A percentile compares a stretch with the other conserved stretches of the same genome.
These are phyloP conservation scores for Phytopythium sindhum DNA, from an alignment of 352 stramenopile genomes.

Conservation along the genomic window DNA sequence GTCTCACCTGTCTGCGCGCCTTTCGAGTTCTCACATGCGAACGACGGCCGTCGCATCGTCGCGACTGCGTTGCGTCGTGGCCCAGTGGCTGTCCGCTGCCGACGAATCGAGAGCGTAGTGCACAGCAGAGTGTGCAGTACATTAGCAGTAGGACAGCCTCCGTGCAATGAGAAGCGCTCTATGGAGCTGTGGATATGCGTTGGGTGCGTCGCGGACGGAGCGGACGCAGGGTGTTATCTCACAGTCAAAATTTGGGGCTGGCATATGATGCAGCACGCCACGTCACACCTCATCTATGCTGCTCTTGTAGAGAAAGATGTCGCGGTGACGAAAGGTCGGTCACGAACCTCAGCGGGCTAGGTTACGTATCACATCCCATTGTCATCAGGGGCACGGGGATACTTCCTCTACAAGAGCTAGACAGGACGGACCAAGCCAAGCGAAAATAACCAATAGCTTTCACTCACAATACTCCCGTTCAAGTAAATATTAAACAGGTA, in stretches of 20 bases:
- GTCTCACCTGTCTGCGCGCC: neutral
- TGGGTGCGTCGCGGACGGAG: neutral
- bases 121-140: neutral
- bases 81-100: neutral
- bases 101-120: neutral
- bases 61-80: neutral
- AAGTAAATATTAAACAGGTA: neutral
- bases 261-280: neutral
- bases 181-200: neutral
- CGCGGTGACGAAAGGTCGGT: constrained; percentile 3
- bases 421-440: neutral
- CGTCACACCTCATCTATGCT: neutral
- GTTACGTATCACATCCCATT: too few species aligned
- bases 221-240: neutral
- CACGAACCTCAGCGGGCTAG: neutral
- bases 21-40: neutral
- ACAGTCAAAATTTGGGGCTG: neutral
- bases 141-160: too few species aligned
- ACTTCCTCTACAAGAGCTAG: constrained; percentile 5
- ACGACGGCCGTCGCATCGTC: neutral
- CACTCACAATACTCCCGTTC: neutral
- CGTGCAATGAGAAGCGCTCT: too few species aligned
- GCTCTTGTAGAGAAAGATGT: constrained; percentile 3
- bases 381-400: neutral
- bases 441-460: neutral